Conservation (phyloP, 1,139 yeast species). For the Meyerozyma elateridarum region DNA sequence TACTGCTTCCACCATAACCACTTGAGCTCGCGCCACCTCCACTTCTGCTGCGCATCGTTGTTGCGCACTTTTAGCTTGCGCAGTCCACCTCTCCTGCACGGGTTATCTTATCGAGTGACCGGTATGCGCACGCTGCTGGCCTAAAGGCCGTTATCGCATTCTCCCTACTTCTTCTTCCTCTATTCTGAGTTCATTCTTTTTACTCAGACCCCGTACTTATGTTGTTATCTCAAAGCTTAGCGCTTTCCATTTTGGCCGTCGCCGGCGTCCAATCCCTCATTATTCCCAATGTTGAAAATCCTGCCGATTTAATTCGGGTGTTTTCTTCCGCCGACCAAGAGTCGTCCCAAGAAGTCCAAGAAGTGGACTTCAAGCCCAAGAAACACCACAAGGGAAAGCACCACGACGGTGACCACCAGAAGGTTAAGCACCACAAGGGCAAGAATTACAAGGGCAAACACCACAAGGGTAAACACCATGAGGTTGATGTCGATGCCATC, state of each 20-base stretch:
- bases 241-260: slow-evolving; percentile 51
- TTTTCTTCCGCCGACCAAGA: slow-evolving; percentile 21
- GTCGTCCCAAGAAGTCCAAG: slow-evolving; percentile 11
- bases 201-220: slow-evolving; percentile 15
- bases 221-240: slow-evolving; percentile 48
- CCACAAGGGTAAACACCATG: background rate
- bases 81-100: background rate
- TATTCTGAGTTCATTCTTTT: slow-evolving; percentile 1
- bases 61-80: background rate
- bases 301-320: slow-evolving; percentile 39
- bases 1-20: background rate
- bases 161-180: slow-evolving; percentile 4
- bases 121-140: slow-evolving; percentile 3
- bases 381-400: slow-evolving; percentile 5
- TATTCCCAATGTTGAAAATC: slow-evolving; percentile 47
- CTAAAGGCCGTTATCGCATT: slow-evolving; percentile 2
- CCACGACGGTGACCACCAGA: slow-evolving; percentile 7
- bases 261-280: slow-evolving; percentile 62
- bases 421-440: slow-evolving; percentile 6
- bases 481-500: slow-evolving; percentile 6
- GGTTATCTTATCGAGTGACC: slow-evolving; percentile 1
- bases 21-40: too few species aligned
- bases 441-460: background rate
- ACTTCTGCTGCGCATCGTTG: too few species aligned
- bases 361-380: slow-evolving; percentile 1